Conservation (phyloP, 192 early-diverging fungal genomes). For the Rhizophlyctis rosea region DNA sequence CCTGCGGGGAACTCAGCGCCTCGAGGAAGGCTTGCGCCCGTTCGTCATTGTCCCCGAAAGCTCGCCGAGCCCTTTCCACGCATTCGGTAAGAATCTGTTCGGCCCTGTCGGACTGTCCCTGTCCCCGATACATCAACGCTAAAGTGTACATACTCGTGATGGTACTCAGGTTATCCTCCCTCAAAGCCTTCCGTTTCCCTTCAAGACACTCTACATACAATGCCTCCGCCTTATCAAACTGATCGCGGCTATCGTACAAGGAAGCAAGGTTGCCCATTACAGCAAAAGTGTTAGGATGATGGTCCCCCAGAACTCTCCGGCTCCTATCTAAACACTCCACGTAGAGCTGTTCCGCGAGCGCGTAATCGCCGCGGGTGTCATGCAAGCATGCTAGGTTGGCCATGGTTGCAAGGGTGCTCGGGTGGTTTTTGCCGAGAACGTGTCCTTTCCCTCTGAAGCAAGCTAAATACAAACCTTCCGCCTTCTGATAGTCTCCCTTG, state of each 20-base stretch:
- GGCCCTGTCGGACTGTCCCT: no score
- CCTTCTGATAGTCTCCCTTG: slow-evolving; percentile 19
- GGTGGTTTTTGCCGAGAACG: slow-evolving; percentile 18
- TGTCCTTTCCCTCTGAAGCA: slow-evolving; percentile 1
- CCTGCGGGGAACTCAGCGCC: no score
- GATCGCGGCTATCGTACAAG: slow-evolving; percentile 1
- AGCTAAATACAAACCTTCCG: slow-evolving; percentile 12
- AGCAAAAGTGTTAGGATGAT: neutral
- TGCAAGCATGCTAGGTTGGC: slow-evolving; percentile 29
- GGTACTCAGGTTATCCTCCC: neutral
- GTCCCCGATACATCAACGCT: no score
- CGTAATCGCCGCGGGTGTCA: slow-evolving; percentile 19
- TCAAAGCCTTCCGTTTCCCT: neutral
- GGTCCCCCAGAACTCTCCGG: slow-evolving; percentile 12
- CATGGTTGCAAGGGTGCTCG: slow-evolving; percentile 16
- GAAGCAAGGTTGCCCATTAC: slow-evolving; percentile 2
- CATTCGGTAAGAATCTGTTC: no score
- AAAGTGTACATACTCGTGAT: no score
- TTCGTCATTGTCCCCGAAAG: no score
- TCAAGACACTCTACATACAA: slow-evolving; percentile 3
- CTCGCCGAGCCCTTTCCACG: no score
- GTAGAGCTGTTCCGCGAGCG: slow-evolving; percentile 16
- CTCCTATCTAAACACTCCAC: neutral
- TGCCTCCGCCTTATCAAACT: slow-evolving; percentile 10
- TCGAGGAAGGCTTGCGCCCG: no score